Conservation (phyloP, 2,329 filamentous ascomycete genomes). For the Aspergillus sp. region DNA sequence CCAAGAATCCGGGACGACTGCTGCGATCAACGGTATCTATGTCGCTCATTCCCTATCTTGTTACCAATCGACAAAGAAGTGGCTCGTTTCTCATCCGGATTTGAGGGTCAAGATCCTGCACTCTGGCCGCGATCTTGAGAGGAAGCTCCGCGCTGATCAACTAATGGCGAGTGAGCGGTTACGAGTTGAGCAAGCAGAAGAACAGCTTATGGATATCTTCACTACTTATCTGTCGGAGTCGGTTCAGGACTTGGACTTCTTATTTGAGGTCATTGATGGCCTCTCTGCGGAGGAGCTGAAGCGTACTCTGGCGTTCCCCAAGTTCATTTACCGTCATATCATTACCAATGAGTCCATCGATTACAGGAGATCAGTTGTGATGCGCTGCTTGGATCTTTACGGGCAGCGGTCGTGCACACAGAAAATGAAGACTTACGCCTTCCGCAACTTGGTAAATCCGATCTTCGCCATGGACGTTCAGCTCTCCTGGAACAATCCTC, state of each 20-base stretch:
- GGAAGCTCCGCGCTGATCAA: slow-evolving; percentile 61
- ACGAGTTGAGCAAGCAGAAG: slow-evolving; percentile 78
- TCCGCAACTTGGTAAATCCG: slow-evolving; percentile 89
- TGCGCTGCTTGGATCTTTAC: slow-evolving; percentile 83
- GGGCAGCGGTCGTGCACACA: slow-evolving; percentile 71
- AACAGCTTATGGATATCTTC: slow-evolving; percentile 80
- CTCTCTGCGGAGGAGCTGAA: slow-evolving; percentile 80
- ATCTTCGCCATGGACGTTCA: slow-evolving; percentile 96
- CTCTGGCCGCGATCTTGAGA: slow-evolving; percentile 72
- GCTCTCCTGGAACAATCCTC: slow-evolving; percentile 61
- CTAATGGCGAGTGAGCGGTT: slow-evolving; percentile 69
- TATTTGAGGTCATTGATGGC: slow-evolving; percentile 77
- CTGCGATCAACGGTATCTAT: slow-evolving; percentile 81
- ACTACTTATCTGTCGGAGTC: slow-evolving; percentile 71
- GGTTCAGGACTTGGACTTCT: slow-evolving; percentile 69
- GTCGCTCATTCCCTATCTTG: slow-evolving; percentile 71
- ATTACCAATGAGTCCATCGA: slow-evolving; percentile 79
- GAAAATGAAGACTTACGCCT: slow-evolving; percentile 84
- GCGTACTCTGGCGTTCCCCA: slow-evolving; percentile 64
- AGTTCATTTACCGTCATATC: slow-evolving; percentile 78
- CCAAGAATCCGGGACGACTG: slow-evolving; percentile 61
- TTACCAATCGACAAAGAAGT: slow-evolving; percentile 57
- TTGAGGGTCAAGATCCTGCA: slow-evolving; percentile 54
- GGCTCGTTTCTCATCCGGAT: slow-evolving; percentile 54
- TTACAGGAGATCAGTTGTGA: slow-evolving; percentile 73